Evolutionary conservation across 192 early-diverging fungal genomes (phyloP), one percentile per base, ranked within the genome.

Genomic region (Coemansia sp.): DNA sequence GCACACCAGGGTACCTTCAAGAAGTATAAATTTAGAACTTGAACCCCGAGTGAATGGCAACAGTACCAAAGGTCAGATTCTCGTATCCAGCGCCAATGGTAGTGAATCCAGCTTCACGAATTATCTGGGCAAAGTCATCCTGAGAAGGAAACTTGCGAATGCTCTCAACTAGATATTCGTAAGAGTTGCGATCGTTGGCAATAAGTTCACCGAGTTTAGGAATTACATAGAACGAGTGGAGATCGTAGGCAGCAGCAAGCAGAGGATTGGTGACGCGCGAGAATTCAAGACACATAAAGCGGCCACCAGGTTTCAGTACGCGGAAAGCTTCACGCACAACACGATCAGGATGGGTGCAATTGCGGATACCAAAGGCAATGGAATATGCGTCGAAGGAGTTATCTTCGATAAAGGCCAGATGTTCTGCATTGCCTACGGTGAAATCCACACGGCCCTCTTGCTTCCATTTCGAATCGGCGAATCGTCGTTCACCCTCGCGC

Each of bases 361-460:
- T 99, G 64, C 95, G 88, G 65, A 99, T 99, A 21, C 97, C 97
- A 81, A 98, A 98, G 23, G 97, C 94, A 59, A 99, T 99, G 3
- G 95, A 94, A 71, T 96, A 99, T 1, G 88, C 89, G 71, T 99
- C 97, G 51, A 93, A 86, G 12, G 89, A 88, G 27, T 87, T 84
- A 68, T 89, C 86, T 5, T 87, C 81, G 47, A 98, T 87, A 27
- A 83, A 73, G 18, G 77, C 85, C 51, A 98, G 79, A 27, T 89
- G 73, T 76, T 98, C 95, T 12, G 96, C 96, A 65, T 98, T 96
- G 27, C 93, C 93, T 18, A 90, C 90, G 34, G 85, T 74, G 68
- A 94, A 96, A 3, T 70, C 65, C 7, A 93, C 85, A 57, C 93
- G 86, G 7, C 72, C 72, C 5, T 85, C 84, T 82, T 53, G 23